Conservation (phyloP, 2,329 filamentous ascomycete genomes). For the Pseudonectria foliicola region DNA sequence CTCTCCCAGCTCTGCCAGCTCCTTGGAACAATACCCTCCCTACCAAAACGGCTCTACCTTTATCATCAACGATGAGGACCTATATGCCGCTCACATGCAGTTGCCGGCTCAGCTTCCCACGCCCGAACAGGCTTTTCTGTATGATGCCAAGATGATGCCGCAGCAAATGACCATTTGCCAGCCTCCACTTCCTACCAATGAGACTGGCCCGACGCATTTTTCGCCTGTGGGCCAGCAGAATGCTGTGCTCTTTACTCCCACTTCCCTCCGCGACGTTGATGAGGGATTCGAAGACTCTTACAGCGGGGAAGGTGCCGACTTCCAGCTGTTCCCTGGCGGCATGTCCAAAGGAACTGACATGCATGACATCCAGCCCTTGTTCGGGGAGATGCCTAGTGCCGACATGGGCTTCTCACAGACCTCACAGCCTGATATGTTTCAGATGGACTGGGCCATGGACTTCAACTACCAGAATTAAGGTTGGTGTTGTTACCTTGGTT, state of each 20-base stretch:
- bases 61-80: slow-evolving; percentile 52
- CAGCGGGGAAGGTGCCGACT: slow-evolving; percentile 48
- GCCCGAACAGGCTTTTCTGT: slow-evolving; percentile 30
- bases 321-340: slow-evolving; percentile 51
- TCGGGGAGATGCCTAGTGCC: slow-evolving; percentile 44
- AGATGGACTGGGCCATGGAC: slow-evolving; percentile 36
- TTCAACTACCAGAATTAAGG: slow-evolving; percentile 27
- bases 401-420: slow-evolving; percentile 45
- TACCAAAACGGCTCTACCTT: slow-evolving; percentile 58
- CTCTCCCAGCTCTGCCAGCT: slow-evolving; percentile 31
- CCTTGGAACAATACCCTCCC: slow-evolving; percentile 47
- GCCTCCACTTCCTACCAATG: slow-evolving; percentile 19
- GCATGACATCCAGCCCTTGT: slow-evolving; percentile 39
- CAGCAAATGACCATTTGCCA: slow-evolving; percentile 33
- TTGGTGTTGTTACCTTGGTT: too few relatives aligned
- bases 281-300: slow-evolving; percentile 56
- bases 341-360: slow-evolving; percentile 35
- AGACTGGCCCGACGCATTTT: slow-evolving; percentile 43
- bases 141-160: slow-evolving; percentile 35
- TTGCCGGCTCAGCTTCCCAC: slow-evolving; percentile 43
- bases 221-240: slow-evolving; percentile 64
- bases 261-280: slow-evolving; percentile 54
- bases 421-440: slow-evolving; percentile 44
- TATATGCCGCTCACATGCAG: slow-evolving; percentile 53
- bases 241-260: slow-evolving; percentile 61